Conservation (phyloP, 208 protist genomes). For the Naegleria fowleri region DNA sequence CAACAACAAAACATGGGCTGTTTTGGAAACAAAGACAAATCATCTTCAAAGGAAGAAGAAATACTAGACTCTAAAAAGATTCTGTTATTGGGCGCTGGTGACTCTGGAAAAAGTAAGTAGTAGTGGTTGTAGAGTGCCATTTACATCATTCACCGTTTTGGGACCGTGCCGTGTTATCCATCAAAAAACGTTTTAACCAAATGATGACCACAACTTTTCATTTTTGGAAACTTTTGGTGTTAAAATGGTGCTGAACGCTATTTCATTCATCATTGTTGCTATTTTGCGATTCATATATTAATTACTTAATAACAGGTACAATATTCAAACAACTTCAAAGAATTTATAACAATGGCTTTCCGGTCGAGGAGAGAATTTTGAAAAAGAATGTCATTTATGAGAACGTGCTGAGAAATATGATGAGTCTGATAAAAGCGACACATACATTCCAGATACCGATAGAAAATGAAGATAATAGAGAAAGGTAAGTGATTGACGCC, state of each 20-base stretch:
- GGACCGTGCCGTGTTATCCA: background rate
- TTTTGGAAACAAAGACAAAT: background rate
- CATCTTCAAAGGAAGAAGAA: background rate
- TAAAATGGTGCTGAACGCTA: too few species aligned
- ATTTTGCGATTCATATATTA: background rate
- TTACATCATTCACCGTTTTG: too few species aligned
- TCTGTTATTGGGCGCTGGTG: conserved; percentile 37
- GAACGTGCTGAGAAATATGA: conserved; percentile 23
- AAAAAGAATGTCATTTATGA: background rate
- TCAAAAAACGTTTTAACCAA: background rate
- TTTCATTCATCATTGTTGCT: too few species aligned
- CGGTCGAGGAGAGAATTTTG: background rate
- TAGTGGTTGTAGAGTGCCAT: too few species aligned
- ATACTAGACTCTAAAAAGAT: conserved; percentile 23
- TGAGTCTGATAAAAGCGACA: background rate
- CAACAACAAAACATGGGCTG: background rate
- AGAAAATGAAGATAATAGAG: background rate
- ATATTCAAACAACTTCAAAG: conserved; percentile 61
- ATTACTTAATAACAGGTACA: conserved; percentile 47
- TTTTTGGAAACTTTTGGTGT: background rate
- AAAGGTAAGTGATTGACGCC: background rate
- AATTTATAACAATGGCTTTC: conserved; percentile 39
- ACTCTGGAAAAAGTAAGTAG: conserved; percentile 35
- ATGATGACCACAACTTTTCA: too few species aligned
- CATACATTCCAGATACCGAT: background rate